Percentiles rank a stretch among this genome's conserved stretches.
Evolutionary conservation across 2,329 filamentous ascomycete genomes (phyloP).

Genomic region (Fusarium odoratissimum): DNA sequence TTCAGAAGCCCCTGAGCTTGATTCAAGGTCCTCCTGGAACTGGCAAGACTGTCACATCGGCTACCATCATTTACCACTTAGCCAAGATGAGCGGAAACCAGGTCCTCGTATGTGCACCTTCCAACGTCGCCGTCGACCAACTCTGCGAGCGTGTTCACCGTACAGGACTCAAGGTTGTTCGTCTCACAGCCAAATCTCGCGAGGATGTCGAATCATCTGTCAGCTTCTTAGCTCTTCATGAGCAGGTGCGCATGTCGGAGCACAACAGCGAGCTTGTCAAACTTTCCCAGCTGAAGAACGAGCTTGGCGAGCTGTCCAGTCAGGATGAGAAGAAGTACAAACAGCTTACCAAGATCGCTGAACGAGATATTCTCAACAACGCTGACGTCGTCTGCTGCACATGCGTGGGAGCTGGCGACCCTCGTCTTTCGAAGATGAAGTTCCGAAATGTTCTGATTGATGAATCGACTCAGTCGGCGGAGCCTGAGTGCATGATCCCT

Average conservation of each 20-base stretch:
- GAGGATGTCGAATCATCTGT: conserved; percentile 99
- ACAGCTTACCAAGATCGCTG: conserved; percentile 90
- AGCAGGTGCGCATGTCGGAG: conserved; percentile 97
- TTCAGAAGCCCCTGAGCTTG: conserved; percentile 92
- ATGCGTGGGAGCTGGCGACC: conserved; percentile 96
- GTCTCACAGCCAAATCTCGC: conserved; percentile 97
- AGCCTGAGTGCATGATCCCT: conserved; percentile 99
- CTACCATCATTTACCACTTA: conserved; percentile 97
- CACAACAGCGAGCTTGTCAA: conserved; percentile 94
- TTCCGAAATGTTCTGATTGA: conserved; percentile 98
- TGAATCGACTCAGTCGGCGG: conserved; percentile 97
- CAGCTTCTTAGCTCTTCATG: conserved; percentile 92
- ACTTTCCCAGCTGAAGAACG: conserved; percentile 90
- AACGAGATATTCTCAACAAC: conserved; percentile 93
- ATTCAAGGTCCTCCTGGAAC: conserved; percentile 98
- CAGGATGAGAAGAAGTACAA: conserved; percentile 99
- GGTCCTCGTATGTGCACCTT: conserved; percentile 95
- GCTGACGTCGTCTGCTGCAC: conserved; percentile 99
- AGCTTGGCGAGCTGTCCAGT: conserved; percentile 90
- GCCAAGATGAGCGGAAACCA: conserved; percentile 95
- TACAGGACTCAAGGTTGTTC: conserved; percentile 95
- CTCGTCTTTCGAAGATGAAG: conserved; percentile 94
- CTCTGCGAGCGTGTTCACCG: conserved; percentile 96
- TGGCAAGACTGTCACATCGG: conserved; percentile 98
- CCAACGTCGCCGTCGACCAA: conserved; percentile 98